Base-by-base conservation (phyloP, 1,284 basidiomycete species). In the Psilocybe mexicana region DNA sequence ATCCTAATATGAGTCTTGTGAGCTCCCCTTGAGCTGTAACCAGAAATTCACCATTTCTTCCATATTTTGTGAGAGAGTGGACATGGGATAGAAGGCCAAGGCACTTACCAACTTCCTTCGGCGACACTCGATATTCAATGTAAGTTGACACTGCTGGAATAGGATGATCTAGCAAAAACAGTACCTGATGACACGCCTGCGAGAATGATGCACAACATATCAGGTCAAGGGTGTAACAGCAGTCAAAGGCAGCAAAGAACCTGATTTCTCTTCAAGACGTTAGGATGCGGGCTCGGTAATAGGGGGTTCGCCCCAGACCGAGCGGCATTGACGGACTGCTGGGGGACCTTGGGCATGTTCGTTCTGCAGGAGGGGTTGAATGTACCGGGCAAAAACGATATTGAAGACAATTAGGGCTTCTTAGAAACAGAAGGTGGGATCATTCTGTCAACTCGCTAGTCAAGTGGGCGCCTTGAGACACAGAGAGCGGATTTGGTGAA, bases 71-170 rank as follows among this genome's bases (percentile, higher is more conserved):
- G 30, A 61, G 40, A 38, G 25, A 33, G 30, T 33, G 55, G 50
- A 57, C 24, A 50, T 18, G 42, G 50, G 8, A 30, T 42, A 54
- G 28, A 55, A 64, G 12, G 48, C 26, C 26, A 53, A 57, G 51
- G 30, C 30, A 74, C 86, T 74, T 67, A 89, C 88, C 74, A 90
- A 70, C 72, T 90, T 90, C 59, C 88, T 80, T 62, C 81, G 77
- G 43, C 88, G 85, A 68, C 88, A 90, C 76, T 90, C 55, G 23
- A 24, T 24, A 59, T 53, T 47, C 28, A 35, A 23, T 25, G 26
- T 35, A 18, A 44, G 40, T 18, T 35, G 33, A 8, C 25, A 36
- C 28, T 14, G 52, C 10, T 18, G 18, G 7, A 11, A 8, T 10
- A 43, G 28, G 30, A 28, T 3, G 5, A 30, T 40, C 6, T 4